phyloP scores from a whole-genome alignment of 352 stramenopile genomes.

The Pythium biforme region DNA sequence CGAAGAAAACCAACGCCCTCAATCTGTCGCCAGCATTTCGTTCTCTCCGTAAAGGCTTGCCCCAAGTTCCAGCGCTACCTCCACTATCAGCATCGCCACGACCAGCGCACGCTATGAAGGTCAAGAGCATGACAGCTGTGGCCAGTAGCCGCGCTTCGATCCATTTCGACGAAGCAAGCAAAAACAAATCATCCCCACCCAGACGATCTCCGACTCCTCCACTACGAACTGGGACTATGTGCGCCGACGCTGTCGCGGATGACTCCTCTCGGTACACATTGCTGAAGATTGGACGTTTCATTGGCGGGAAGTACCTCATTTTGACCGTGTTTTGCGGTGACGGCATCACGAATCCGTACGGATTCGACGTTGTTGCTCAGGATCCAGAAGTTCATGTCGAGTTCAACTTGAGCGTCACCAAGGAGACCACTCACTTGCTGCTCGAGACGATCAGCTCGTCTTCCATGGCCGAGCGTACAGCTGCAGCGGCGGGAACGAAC shows the following conservation, averaged over 20 bases:
- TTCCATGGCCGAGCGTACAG: conserved; percentile 49
- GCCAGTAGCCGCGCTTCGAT: conserved; percentile 3
- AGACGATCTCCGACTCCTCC: conserved; percentile 4
- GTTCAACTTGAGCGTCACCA: conserved; percentile 53
- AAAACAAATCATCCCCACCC: background rate
- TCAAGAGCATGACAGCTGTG: conserved; percentile 14
- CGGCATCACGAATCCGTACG: conserved; percentile 61
- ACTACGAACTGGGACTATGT: background rate
- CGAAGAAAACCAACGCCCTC: conserved; percentile 44
- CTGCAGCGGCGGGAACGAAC: conserved; percentile 64
- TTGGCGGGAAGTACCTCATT: conserved; percentile 61
- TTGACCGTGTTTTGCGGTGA: conserved; percentile 72
- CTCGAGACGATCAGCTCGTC: conserved; percentile 57
- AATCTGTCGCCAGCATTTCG: conserved; percentile 62
- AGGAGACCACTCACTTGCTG: conserved; percentile 61
- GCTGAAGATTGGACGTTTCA: conserved; percentile 63
- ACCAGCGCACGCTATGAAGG: background rate
- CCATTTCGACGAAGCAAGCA: background rate
- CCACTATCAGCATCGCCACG: conserved; percentile 41
- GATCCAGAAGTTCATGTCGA: conserved; percentile 46
- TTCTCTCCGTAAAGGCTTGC: conserved; percentile 67
- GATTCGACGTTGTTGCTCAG: conserved; percentile 63
- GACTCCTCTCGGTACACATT: conserved; percentile 49
- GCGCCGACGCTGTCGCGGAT: background rate
- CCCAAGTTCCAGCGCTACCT: conserved; percentile 59